Conservation (phyloP, 2,329 filamentous ascomycete species). For the Claviceps spartinae region DNA sequence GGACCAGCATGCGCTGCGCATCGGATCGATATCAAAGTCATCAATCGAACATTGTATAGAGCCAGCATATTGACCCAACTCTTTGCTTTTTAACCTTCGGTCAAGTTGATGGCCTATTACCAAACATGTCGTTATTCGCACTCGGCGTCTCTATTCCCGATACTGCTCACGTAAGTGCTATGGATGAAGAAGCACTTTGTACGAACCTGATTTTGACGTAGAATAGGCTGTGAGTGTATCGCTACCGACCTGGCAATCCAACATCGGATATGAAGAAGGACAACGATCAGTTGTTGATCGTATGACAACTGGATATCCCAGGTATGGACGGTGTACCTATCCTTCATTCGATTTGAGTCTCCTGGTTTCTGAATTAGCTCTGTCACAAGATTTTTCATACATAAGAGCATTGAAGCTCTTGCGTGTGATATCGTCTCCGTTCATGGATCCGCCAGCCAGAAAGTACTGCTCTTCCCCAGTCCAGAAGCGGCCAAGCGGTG, state of each 20-base stretch:
- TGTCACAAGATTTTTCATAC: constrained; percentile 76
- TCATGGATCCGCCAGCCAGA: constrained; percentile 47
- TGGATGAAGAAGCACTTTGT: background rate
- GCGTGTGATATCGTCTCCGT: constrained; percentile 51
- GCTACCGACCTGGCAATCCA: constrained; percentile 81
- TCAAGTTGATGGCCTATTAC: background rate
- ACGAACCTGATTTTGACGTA: background rate
- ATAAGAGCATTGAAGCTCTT: constrained; percentile 66
- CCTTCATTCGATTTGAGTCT: background rate
- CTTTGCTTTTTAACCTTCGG: background rate
- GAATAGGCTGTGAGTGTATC: constrained; percentile 86
- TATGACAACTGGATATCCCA: constrained; percentile 84
- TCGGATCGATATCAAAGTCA: too few relatives aligned
- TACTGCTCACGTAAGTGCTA: constrained; percentile 56
- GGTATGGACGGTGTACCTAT: constrained; percentile 32
- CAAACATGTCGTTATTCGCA: constrained; percentile 33
- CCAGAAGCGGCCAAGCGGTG: constrained; percentile 57
- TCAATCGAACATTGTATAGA: background rate
- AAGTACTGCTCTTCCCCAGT: constrained; percentile 76
- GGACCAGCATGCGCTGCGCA: too few relatives aligned
- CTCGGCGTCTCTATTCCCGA: constrained; percentile 64
- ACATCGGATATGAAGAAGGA: constrained; percentile 88
- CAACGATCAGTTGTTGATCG: constrained; percentile 71
- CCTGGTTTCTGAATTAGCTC: background rate
- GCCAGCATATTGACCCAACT: background rate